phyloP scores from a whole-genome alignment of 2,329 filamentous ascomycete species.

The Fusarium sterilihyphosum region DNA sequence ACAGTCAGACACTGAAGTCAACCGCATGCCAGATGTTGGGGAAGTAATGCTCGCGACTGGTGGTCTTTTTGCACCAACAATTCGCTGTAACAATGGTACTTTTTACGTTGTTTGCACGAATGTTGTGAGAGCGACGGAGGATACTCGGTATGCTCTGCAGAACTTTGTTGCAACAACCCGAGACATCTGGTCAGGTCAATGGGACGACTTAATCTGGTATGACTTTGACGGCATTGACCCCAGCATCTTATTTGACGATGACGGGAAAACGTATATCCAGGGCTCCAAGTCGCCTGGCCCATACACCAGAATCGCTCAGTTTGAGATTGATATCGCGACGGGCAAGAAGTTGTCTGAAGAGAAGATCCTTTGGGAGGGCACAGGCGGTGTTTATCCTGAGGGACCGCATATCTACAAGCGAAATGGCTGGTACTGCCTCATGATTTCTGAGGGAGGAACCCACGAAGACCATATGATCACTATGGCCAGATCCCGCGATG shows the following conservation, averaged over 20 bases:
- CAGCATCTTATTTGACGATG: conserved; percentile 1
- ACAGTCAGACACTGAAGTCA: neutral
- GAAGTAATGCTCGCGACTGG: conserved; percentile 3
- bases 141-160: neutral
- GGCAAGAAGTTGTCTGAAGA: neutral
- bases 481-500: neutral
- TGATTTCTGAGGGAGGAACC: conserved; percentile 14
- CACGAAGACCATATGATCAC: conserved; percentile 18
- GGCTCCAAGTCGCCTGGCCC: conserved; percentile 5
- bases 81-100: neutral
- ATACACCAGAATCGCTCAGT: neutral
- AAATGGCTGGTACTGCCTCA: conserved; percentile 10
- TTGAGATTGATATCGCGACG: conserved; percentile 3
- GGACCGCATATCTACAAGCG: conserved; percentile 15
- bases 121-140: neutral
- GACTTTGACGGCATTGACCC: conserved; percentile 10
- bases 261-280: conserved; percentile 3
- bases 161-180: conserved; percentile 1
- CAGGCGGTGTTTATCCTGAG: neutral
- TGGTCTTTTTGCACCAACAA: conserved; percentile 3
- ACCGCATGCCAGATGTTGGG: neutral
- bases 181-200: conserved; percentile 10
- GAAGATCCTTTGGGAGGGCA: conserved; percentile 8
- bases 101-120: conserved; percentile 20
- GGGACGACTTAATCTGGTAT: conserved; percentile 10